Conservation (phyloP, 805 yeast genomes). For the Torulaspora indica region DNA sequence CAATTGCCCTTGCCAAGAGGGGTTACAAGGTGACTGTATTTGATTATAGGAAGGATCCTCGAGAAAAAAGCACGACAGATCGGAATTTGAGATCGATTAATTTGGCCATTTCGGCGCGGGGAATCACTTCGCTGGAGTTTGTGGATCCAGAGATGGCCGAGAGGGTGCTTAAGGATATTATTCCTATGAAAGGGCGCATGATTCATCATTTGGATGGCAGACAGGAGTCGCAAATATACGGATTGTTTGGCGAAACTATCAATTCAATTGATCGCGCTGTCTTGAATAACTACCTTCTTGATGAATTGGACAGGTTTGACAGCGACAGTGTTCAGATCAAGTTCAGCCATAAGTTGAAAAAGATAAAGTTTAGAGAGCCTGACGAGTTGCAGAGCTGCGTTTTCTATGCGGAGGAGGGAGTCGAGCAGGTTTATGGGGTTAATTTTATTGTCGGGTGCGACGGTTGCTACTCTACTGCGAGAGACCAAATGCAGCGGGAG, state of each 20-base stretch:
- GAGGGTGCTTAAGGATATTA: conserved; percentile 52
- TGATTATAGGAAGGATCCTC: conserved; percentile 69
- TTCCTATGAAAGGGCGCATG: conserved; percentile 90
- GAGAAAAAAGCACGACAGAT: conserved; percentile 36
- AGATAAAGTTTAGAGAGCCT: conserved; percentile 34
- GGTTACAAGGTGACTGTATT: conserved; percentile 70
- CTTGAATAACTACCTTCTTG: conserved; percentile 59
- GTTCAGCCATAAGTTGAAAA: conserved; percentile 55
- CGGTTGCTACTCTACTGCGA: conserved; percentile 73
- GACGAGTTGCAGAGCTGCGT: conserved; percentile 20
- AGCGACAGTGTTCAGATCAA: conserved; percentile 40
- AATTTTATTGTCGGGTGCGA: conserved; percentile 79
- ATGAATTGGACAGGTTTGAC: conserved; percentile 50
- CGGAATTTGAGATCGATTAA: conserved; percentile 66
- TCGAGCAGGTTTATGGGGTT: conserved; percentile 28
- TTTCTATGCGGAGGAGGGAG: conserved; percentile 22
- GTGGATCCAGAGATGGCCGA: conserved; percentile 58
- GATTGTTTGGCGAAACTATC: conserved; percentile 74
- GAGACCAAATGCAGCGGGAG: conserved; percentile 61
- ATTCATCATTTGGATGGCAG: conserved; percentile 65
- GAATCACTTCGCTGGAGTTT: conserved; percentile 61
- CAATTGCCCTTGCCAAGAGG: conserved; percentile 67
- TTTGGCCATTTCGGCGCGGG: conserved; percentile 82
- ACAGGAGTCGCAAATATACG: conserved; percentile 68
- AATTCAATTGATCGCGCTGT: conserved; percentile 77